Base-by-base conservation (phyloP, 106 monocot species). In the Allium sativum region DNA sequence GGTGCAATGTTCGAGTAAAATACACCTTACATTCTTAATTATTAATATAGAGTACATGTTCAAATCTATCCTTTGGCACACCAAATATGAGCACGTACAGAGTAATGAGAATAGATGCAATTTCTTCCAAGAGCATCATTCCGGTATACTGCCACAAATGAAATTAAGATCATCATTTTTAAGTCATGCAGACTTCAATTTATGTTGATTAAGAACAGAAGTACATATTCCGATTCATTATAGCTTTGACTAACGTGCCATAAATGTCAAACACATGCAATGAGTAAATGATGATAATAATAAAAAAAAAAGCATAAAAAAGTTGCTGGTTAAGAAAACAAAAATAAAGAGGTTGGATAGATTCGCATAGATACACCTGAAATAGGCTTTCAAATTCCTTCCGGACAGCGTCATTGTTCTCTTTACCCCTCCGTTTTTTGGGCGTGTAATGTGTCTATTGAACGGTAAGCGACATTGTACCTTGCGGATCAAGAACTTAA, bases 401-500 rank as follows among this genome's bases (percentile, higher is more conserved):
- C 42, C 91, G 81, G 7, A 98, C 88, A 13, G 78, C 54, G 59
- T 92, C 84, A 52, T 52, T 78, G 59, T 88, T 88, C 68, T 92
- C 98, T 74, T 73, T 98, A 22, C 85, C 78, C 52, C 98, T 84
- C 98, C 98, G 92, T 65, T 72, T n/a, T 78, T 92, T 98, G 45
- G 98, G 98, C 82, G 88, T 79, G 74, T 85, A 85, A 78, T 98
- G 98, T 44, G 88, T 98, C 18, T 98, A 84, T 21, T 82, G 84
- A 40, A 88, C 82, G 70, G 83, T 84, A 55, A 85, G 80, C 53
- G 88, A 73, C 31, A 98, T 92, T 72, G 88, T 78, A 20, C 88
- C 85, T 73, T 81, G 76, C 19, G 88, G 79, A 71, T 98, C 85
- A 77, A 85, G 76, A 48, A 98, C 88, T 62, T 88, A 88, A 62